Evolutionary conservation across 805 yeast genomes (phyloP), one percentile per base, ranked within the genome.

Genomic region (Ascoidea rubescens): DNA sequence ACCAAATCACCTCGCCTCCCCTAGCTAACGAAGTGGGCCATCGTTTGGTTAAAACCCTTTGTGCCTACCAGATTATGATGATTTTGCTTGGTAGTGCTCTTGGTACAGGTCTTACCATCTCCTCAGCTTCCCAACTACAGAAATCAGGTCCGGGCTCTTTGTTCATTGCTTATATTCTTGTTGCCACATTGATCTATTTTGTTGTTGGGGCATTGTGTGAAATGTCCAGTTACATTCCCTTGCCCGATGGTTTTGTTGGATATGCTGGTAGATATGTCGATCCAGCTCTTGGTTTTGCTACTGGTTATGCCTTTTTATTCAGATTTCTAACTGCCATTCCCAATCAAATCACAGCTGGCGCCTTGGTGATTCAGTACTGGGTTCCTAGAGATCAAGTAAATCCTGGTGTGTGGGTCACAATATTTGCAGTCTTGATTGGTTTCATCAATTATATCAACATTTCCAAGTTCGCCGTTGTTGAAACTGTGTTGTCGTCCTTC

Each of bases 51-150:
- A 71, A 71, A 57, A 73, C 67, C 5, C 63, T 75, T 46, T 70
- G 73, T 51, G 67, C 79, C 8, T 63, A 81, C 56, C 81, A 76
- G 55, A 72, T 75, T 58, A 69, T 77, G 51, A 77, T 77, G 81
- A 75, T 77, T 67, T 79, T 73, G 74, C 67, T 74, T 58, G 77
- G 57, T 16, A 51, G 56, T 5, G 54, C 54, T n/a, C 52, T 87
- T 58, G 96, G 95, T 59, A 82, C 91, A 7, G 95, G 93, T 61
- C 71, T 87, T 50, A 79, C 87, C 55, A 83, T 87, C 33, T 87
- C 87, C 61, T 76, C 88, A 2, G 86, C 87, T 54, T 65, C 73
- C 17, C 75, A 86, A 2, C 66, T 85, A 50, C 58, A 73, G 17
- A 69, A 72, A 37, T 85, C 87, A 63, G 93, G 93, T 31, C 91